Conservation (phyloP, 83 land plant species). For the Picea abies region DNA sequence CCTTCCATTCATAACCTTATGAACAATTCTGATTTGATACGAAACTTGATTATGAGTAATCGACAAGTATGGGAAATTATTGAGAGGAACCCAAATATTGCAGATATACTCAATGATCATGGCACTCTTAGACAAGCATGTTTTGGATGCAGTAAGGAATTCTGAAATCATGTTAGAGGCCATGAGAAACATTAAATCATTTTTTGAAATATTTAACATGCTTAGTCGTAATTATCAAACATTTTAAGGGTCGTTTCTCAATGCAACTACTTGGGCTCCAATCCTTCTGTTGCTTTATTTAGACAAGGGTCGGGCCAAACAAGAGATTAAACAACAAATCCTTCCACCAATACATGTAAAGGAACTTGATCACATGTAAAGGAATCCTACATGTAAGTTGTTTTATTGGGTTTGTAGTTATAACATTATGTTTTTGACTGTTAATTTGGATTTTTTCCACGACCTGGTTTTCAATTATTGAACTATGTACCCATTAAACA, state of each 20-base stretch:
- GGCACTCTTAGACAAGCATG: constrained; percentile 84
- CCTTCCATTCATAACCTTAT: constrained; percentile 84
- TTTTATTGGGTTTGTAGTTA: too few species aligned
- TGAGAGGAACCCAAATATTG: constrained; percentile 92
- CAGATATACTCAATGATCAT: constrained; percentile 89
- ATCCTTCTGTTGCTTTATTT: too few species aligned
- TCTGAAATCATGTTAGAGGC: constrained; percentile 95
- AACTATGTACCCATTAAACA: too few species aligned
- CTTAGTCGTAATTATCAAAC: constrained; percentile 95
- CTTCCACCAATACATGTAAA: too few species aligned
- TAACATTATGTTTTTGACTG: too few species aligned
- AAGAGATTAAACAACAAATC: too few species aligned
- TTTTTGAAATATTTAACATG: constrained; percentile 96
- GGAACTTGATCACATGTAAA: too few species aligned
- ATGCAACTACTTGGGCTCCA: constrained; percentile 32
- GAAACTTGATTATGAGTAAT: constrained; percentile 85
- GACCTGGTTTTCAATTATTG: too few species aligned
- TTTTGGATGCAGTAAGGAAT: constrained; percentile 85
- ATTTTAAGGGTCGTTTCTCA: constrained; percentile 87
- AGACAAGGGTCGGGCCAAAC: too few species aligned
- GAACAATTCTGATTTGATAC: constrained; percentile 91
- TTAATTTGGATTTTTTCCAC: too few species aligned
- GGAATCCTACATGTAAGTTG: too few species aligned
- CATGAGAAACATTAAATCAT: constrained; percentile 96
- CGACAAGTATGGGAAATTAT: constrained; percentile 92